Evolutionary conservation across 352 stramenopile genomes (phyloP), one percentile per base, ranked within the genome.

Genomic region (Globisporangium sylvaticum): DNA sequence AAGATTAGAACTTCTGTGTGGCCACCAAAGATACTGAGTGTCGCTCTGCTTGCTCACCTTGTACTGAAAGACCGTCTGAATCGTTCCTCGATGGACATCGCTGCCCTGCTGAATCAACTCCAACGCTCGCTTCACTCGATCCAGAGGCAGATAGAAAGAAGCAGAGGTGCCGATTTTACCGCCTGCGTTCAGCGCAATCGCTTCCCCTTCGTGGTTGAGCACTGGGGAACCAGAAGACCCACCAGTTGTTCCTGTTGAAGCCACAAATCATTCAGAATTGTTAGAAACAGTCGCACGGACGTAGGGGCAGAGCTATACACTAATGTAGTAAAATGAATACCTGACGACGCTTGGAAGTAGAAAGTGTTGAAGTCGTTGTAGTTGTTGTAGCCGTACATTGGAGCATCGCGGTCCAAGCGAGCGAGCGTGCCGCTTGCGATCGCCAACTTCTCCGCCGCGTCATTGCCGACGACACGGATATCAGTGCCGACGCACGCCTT

Each of bases 321-420:
- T 1, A 5, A 64, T 39, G 18, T 32, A 52, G 39, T 12, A 9
- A 4, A 6, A 37, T 34, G 20, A 44, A 42, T 74, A 79, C 81
- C 82, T 15, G 88, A 96, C 24, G 88, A 95, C 46, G 92, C 91
- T 62, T 93, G 85, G 64, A 93, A 94, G 77, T 98, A 98, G 72
- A 98, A 98, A 55, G 91, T 98, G 74, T 97, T 97, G 60, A 97
- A 96, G 68, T 98, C 93, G 69, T 95, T 96, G 87, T 97, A 98
- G 64, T 80, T 95, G 69, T 95, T 95, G 61, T 72, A 90, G 7
- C 88, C 88, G 57, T 98, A 98, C 53, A 89, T 81, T 0, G 93
- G 93, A 4, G 90, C 88, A 20, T 97, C 90, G 6, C 93, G 91
- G 72, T 98, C 93, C 22, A 98, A 76, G 29, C 93, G 83, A 22